Base-by-base conservation (phyloP, 2,329 filamentous ascomycete species). In the Cladophialophora bantiana region DNA sequence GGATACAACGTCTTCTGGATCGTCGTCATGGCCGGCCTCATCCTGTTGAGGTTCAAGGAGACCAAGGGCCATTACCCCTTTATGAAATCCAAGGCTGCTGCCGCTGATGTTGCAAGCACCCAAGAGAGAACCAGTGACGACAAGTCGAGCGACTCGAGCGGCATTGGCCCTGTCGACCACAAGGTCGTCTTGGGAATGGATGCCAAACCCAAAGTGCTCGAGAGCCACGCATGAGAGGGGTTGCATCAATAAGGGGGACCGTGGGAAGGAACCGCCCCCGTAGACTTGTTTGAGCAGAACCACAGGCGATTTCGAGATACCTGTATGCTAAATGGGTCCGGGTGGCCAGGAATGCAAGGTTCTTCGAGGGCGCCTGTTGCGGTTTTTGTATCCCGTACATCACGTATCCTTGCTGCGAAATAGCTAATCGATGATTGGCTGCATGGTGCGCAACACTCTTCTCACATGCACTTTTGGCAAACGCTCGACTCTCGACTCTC, bases 1-100 rank as follows among this genome's bases (percentile, higher is more conserved):
- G 89, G 90, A 1, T 96, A 96, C 81, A 96, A 95, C 76, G 66
- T 94, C 15, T 96, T 96, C 81, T 97, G 93, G 93, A 79, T 95
- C 59, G 83, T 82, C 7, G 84, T 92, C 71, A 92, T 93, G 64
- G 68, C 83, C 15, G 84, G 84, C 4, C 91, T 94, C 75, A 68
- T 87, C 13, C 71, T 81, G 38, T 84, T 94, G 83, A 84, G 89
- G 50, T 92, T 87, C 79, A 85, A 85, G 69, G 92, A 95, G 79
- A 70, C 65, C 52, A 70, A 59, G 26, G 70, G 71, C 10, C 67
- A 61, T 38, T 70, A 59, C 38, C 71, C 71, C 42, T 71, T 69
- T 18, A 59, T 62, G 48, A 71, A 68, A 62, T 40, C 65, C 34
- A 71, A 62, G 45, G 59, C 56, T n/a, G 52, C 48, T n/a, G 59